Conservation (phyloP, 75 land plant species). For the Gnetum montanum region DNA sequence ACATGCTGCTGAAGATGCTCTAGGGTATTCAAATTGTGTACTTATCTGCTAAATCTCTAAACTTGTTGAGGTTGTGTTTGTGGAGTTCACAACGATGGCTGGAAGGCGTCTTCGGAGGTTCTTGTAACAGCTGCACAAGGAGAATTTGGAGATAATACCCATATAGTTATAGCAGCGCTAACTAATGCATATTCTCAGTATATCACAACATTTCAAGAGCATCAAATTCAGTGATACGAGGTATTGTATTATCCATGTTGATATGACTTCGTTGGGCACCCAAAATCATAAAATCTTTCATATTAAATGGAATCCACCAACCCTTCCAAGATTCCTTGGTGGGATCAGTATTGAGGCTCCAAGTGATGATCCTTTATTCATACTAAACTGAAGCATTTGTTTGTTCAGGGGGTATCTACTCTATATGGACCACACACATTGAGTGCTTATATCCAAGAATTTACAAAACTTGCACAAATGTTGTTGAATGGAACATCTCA, state of each 20-base stretch:
- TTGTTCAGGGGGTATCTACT: constrained; percentile 67
- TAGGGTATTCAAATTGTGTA: too few species aligned
- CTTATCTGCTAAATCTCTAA: too few species aligned
- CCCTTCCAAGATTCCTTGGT: too few species aligned
- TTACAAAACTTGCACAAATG: constrained; percentile 61
- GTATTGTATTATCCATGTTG: too few species aligned
- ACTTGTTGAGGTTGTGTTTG: too few species aligned
- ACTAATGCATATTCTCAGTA: constrained; percentile 78
- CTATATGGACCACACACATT: constrained; percentile 79
- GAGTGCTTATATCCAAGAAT: constrained; percentile 74
- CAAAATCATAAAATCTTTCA: too few species aligned
- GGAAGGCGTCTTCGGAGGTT: constrained; percentile 59
- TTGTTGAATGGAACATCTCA: constrained; percentile 24
- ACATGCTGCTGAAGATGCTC: too few species aligned
- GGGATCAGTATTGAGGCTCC: too few species aligned
- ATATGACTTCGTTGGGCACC: too few species aligned
- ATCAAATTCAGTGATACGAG: constrained; percentile 71
- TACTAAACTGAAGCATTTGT: too few species aligned
- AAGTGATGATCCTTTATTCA: too few species aligned
- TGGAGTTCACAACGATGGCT: constrained; percentile 90
- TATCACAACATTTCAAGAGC: constrained; percentile 74
- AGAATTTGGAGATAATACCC: constrained; percentile 29
- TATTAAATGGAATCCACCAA: too few species aligned
- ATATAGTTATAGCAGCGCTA: constrained; percentile 72
- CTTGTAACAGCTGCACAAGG: constrained; percentile 37